These are phyloP conservation scores for Tricholoma hemisulphureum DNA, from an alignment of 768 basidiomycete genomes.

Conservation along the genomic window DNA sequence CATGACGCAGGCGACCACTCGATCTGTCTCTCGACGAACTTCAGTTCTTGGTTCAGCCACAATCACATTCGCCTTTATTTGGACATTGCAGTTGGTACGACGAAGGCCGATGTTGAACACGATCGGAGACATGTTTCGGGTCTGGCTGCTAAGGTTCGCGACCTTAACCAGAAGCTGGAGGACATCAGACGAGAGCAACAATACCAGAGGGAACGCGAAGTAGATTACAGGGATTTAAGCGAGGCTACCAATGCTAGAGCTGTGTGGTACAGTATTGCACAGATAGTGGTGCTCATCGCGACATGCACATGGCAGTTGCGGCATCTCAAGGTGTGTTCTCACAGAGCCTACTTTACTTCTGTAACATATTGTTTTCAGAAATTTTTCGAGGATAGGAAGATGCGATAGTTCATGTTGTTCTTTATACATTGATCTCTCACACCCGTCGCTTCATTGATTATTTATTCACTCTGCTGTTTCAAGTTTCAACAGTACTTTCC, in stretches of 20 bases:
- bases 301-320: constrained; percentile 94
- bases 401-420: constrained; percentile 44
- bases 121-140: constrained; percentile 85
- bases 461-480: constrained; percentile 22
- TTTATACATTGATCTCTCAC: constrained; percentile 7
- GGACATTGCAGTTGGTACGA: constrained; percentile 88
- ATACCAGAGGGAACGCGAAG: constrained; percentile 95
- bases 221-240: constrained; percentile 84
- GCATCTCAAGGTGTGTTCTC: constrained; percentile 75
- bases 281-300: constrained; percentile 78
- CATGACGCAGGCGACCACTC: constrained; percentile 96
- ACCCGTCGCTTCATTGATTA: constrained; percentile 5
- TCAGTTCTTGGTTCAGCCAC: constrained; percentile 82
- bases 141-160: constrained; percentile 79
- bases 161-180: constrained; percentile 90
- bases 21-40: constrained; percentile 93
- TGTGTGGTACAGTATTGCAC: constrained; percentile 90
- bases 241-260: constrained; percentile 90
- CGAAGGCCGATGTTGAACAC: constrained; percentile 82
- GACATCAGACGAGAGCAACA: constrained; percentile 95
- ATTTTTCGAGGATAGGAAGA: constrained; percentile 86
- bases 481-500: constrained; percentile 43
- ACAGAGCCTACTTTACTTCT: background rate
- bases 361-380: constrained; percentile 39
- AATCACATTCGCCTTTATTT: constrained; percentile 94